phyloP scores from a whole-genome alignment of 805 yeast species.

The Candida easanensis region DNA sequence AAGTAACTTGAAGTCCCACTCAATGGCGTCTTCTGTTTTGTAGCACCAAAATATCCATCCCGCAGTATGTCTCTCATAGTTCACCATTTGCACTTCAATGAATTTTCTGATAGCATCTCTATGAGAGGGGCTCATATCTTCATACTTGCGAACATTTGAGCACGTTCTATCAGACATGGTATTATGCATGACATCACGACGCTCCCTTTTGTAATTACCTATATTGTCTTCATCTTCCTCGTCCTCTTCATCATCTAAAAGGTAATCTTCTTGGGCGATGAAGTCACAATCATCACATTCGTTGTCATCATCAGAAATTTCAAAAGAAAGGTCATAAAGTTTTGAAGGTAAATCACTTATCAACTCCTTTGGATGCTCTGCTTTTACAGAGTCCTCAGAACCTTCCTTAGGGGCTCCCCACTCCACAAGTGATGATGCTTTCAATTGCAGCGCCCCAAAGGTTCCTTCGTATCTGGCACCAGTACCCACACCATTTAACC shows the following conservation, averaged over 20 bases:
- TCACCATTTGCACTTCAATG: slow-evolving; percentile 59
- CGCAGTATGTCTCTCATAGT: slow-evolving; percentile 41
- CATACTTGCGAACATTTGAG: slow-evolving; percentile 33
- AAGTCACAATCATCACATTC: no score
- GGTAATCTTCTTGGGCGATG: not conserved
- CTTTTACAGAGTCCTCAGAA: not conserved
- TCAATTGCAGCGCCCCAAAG: slow-evolving; percentile 25
- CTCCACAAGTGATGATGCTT: not conserved
- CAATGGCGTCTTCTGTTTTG: slow-evolving; percentile 62
- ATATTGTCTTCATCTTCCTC: slow-evolving; percentile 1
- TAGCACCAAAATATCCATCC: slow-evolving; percentile 76
- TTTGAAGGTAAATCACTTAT: no score
- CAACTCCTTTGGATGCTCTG: no score
- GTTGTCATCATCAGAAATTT: no score
- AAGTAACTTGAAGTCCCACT: slow-evolving; percentile 62
- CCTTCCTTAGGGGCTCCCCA: slow-evolving; percentile 1
- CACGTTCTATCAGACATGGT: slow-evolving; percentile 31
- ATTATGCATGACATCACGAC: not conserved
- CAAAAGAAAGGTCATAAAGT: no score
- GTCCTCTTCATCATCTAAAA: not conserved
- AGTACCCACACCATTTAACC: slow-evolving; percentile 67
- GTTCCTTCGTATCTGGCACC: slow-evolving; percentile 63
- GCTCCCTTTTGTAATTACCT: not conserved
- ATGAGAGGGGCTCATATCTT: slow-evolving; percentile 42
- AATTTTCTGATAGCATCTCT: slow-evolving; percentile 47